These are phyloP conservation scores for Acer negundo DNA, from an alignment of 345 rosid species.

Conservation along the genomic window DNA sequence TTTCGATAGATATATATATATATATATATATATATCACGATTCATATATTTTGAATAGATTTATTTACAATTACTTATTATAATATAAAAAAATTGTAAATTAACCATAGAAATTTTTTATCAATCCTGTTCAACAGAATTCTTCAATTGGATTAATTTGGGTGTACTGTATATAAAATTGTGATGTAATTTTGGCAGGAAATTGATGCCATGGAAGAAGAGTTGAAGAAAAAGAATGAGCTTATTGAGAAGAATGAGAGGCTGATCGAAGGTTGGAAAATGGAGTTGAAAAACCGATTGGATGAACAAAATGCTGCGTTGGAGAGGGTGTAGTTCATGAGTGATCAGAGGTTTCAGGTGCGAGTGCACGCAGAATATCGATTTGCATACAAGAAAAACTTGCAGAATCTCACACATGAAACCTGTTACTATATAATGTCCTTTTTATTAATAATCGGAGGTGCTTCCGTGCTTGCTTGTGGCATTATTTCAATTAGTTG, in stretches of 20 bases:
- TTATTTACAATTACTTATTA: too few species aligned
- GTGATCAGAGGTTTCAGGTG: not conserved
- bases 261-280: constrained; percentile 56
- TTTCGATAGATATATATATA: too few species aligned
- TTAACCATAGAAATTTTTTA: too few species aligned
- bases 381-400: too few species aligned
- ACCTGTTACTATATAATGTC: not conserved
- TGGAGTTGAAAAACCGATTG: constrained; percentile 60
- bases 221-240: constrained; percentile 58
- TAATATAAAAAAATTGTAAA: not conserved
- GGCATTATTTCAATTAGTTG: not conserved
- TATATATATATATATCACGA: too few species aligned
- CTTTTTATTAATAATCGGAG: too few species aligned
- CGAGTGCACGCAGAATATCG: too few species aligned
- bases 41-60: too few species aligned
- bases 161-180: not conserved
- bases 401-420: too few species aligned
- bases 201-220: constrained; percentile 78
- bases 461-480: not conserved
- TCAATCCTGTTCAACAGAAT: not conserved
- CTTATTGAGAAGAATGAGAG: constrained; percentile 68
- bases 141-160: not conserved
- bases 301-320: constrained; percentile 59
- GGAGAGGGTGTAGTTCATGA: constrained; percentile 49
- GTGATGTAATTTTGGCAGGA: constrained; percentile 45